Base-by-base conservation (phyloP, 1,139 yeast genomes). In the Pichia sp. region DNA sequence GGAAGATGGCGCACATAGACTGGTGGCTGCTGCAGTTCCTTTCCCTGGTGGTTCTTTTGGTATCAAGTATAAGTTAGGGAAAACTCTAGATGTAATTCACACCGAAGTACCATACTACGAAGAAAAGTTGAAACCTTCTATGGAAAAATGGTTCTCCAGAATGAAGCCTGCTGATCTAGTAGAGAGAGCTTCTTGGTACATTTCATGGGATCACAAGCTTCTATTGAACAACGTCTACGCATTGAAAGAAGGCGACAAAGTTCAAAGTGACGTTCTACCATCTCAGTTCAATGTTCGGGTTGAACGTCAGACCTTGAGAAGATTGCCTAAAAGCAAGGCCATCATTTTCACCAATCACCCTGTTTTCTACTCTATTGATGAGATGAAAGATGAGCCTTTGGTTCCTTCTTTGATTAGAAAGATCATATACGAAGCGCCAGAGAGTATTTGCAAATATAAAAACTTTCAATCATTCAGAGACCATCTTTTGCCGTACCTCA, bases 11-110 rank as follows among this genome's bases (percentile, higher is more conserved):
- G 64, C 67, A 48, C 90, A 85, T 66, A 83, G 85, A 66, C 72
- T 85, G 56, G 80, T 78, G 46, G 92, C 88, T 1, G 90, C 87
- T 4, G 88, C 87, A 0, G 91, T 85, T 38, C 89, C 91, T 7
- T 85, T 85, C 68, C 90, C 91, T 1, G 92, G 91, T 38, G 91
- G 91, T 5, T 80, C 85, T 1, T 85, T 85, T 69, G 85, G 85
- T 49, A 80, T 84, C 55, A 68, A 74, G 61, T 65, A 76, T 49
- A 85, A 84, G 61, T 63, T 85, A 48, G 92, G 91, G 27, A 76
- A 75, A 62, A 78, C 77, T 55, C 68, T 85, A 48, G 89, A 85
- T 67, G 72, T 75, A 9, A 84, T 87, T 61, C 93, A 87, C 66
- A 78, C 75, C 10, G 85, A 80, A 10, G 93, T 87, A 43, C 93